Evolutionary conservation across 2,329 filamentous ascomycete genomes (phyloP).

Genomic region (Penicillium sclerotigenum): DNA sequence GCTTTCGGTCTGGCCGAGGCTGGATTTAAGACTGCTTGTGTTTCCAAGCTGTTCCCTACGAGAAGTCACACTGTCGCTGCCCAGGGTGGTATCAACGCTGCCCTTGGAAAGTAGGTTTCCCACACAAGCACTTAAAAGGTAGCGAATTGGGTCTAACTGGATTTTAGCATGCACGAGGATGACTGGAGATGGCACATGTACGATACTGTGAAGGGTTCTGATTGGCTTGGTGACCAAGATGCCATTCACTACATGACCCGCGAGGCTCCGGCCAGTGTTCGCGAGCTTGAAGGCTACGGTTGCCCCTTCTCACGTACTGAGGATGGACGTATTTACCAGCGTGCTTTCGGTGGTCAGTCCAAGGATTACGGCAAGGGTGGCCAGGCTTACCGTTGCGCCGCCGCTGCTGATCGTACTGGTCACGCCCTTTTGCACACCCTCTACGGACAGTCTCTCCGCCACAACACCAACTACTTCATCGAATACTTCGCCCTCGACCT

Average conservation of each 20-base stretch:
- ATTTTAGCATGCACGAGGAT: constrained; percentile 86
- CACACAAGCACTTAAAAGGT: neutral
- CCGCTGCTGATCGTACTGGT: constrained; percentile 92
- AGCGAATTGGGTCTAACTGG: constrained; percentile 20
- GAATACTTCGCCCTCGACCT: constrained; percentile 97
- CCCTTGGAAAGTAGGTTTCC: constrained; percentile 42
- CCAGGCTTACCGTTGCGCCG: constrained; percentile 95
- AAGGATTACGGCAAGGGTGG: constrained; percentile 94
- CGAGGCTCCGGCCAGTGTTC: constrained; percentile 85
- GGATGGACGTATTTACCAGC: constrained; percentile 96
- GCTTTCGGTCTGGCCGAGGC: constrained; percentile 63
- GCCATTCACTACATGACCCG: constrained; percentile 98
- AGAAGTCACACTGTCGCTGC: constrained; percentile 65
- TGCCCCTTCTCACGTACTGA: constrained; percentile 92
- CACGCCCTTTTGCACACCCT: constrained; percentile 97
- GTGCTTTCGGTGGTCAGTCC: constrained; percentile 96
- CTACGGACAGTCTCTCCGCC: constrained; percentile 91
- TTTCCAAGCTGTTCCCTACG: constrained; percentile 63
- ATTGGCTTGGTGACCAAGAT: constrained; percentile 96
- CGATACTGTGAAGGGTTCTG: constrained; percentile 95
- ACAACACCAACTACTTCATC: constrained; percentile 99
- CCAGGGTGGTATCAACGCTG: constrained; percentile 60
- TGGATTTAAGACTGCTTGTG: constrained; percentile 63
- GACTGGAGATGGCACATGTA: constrained; percentile 99
- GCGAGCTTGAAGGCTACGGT: constrained; percentile 95